Evolutionary conservation across 169 alveolate genomes (phyloP).

Genomic region (Cryptosporidium tyzzeri): DNA sequence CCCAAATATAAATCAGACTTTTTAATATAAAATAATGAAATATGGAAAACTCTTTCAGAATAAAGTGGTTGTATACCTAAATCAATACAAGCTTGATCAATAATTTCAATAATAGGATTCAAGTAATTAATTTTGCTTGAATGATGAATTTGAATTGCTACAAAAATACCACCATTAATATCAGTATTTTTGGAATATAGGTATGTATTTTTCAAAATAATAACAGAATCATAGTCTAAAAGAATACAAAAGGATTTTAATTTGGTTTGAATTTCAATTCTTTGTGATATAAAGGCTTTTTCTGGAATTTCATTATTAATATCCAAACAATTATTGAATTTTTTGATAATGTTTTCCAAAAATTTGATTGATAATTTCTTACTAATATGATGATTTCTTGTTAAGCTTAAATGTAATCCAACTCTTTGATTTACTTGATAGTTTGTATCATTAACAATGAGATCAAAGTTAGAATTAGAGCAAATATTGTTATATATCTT

Average conservation of each 20-base stretch:
- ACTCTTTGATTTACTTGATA: background rate
- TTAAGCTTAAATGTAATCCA: constrained; percentile 41
- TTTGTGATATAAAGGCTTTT: background rate
- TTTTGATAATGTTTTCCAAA: background rate
- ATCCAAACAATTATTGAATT: background rate
- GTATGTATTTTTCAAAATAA: constrained; percentile 1
- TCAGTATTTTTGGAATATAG: background rate
- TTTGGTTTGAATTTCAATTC: background rate
- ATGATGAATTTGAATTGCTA: background rate
- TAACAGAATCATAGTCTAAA: constrained; percentile 6
- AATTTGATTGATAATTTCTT: background rate
- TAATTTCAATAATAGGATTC: constrained; percentile 18
- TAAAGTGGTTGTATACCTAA: constrained; percentile 10
- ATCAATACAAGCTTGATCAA: constrained; percentile 9
- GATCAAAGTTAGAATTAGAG: background rate
- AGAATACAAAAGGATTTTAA: constrained; percentile 5
- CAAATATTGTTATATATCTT: too few relatives aligned
- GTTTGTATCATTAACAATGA: background rate
- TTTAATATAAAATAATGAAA: constrained; percentile 28
- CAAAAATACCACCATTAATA: constrained; percentile 25
- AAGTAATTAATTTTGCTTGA: background rate
- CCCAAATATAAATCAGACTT: background rate
- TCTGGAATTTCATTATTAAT: background rate
- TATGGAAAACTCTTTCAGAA: constrained; percentile 8
- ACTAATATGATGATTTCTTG: constrained; percentile 15